phyloP scores from a whole-genome alignment of 495 filamentous ascomycete genomes.

The Stereocaulon alpinum region DNA sequence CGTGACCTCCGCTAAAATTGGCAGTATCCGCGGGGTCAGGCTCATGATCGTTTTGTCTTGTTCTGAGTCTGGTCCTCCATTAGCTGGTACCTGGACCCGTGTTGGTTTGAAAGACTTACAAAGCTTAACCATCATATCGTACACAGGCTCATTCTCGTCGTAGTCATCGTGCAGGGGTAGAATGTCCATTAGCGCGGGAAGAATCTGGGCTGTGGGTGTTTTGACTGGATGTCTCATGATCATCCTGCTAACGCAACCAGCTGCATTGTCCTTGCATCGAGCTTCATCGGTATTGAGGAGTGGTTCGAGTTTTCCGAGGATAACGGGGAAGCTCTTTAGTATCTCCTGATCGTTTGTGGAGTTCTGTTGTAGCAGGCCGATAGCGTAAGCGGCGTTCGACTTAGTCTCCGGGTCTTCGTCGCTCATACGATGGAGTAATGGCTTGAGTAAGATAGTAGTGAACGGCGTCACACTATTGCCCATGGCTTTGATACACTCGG shows the following conservation, averaged over 20 bases:
- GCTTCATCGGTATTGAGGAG: slow-evolving; percentile 65
- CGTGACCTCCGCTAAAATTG: slow-evolving; percentile 72
- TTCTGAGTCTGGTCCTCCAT: slow-evolving; percentile 46
- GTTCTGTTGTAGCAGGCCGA: slow-evolving; percentile 72
- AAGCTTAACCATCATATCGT: slow-evolving; percentile 73
- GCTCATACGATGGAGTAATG: slow-evolving; percentile 73
- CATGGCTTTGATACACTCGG: slow-evolving; percentile 87
- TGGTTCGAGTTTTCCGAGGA: slow-evolving; percentile 74
- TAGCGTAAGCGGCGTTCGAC: slow-evolving; percentile 87
- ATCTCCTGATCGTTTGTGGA: slow-evolving; percentile 63
- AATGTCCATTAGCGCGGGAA: slow-evolving; percentile 67
- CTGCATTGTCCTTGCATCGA: slow-evolving; percentile 82
- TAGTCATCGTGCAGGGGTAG: slow-evolving; percentile 89
- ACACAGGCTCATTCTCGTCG: slow-evolving; percentile 92
- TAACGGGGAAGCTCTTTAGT: slow-evolving; percentile 59
- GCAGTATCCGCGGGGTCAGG: slow-evolving; percentile 67
- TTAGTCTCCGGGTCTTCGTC: slow-evolving; percentile 89
- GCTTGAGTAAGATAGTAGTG: slow-evolving; percentile 63
- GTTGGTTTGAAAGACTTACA: slow-evolving; percentile 45
- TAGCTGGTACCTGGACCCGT: background rate
- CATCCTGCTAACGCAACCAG: slow-evolving; percentile 86
- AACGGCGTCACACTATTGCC: slow-evolving; percentile 62
- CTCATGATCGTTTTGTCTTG: slow-evolving; percentile 60
- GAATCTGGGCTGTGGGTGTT: slow-evolving; percentile 67
- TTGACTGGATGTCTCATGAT: slow-evolving; percentile 71